Evolutionary conservation across 805 yeast genomes (phyloP), one percentile per base, ranked within the genome.

Genomic region (Lipomyces chichibuensis): DNA sequence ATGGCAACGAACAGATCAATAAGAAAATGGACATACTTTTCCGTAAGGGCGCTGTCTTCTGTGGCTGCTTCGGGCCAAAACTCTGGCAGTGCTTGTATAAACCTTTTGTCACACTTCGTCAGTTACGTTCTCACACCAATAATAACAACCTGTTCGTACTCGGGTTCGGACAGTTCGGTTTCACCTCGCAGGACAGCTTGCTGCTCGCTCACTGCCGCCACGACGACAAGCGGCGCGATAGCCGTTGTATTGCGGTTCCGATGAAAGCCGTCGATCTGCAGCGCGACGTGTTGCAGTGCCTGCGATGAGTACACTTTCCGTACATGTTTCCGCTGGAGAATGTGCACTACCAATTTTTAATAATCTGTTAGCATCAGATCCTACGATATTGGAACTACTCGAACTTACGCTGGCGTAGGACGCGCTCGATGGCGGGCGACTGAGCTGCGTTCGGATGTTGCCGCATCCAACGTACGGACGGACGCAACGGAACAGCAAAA

Each of bases 271-370:
- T 69, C 62, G 57, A 69, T 46, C 53, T 69, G 71, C n/a, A 62
- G 9, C 11, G 70, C 69, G 13, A 67, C 71, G 46, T 69, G 71
- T 57, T 67, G 69, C 13, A 67, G 27, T 1, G 71, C 70, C 58
- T 67, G 71, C 17, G 59, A 11, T 25, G 71, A 69, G 20, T 39
- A 65, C 8, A 59, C 35, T 37, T 60, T 61, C 17, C 63, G 49
- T 0, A 43, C 51, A 23, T 63, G 61, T 37, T 54, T 49, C 20
- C 65, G 54, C 56, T 69, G 71, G 23, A 59, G n/a, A 5, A 43
- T 23, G 23, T 67, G 71, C 3, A 67, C 71, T 67, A 32, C 4
- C 43, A 37, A 11, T 37, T n/a, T n/a, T n/a, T n/a, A 35, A 51
- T 43, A 13, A 27, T n/a, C 17, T 6, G 49, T 64, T 29, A 65